Conservation (phyloP, 495 filamentous ascomycete genomes). For the Penicillium odoratum region DNA sequence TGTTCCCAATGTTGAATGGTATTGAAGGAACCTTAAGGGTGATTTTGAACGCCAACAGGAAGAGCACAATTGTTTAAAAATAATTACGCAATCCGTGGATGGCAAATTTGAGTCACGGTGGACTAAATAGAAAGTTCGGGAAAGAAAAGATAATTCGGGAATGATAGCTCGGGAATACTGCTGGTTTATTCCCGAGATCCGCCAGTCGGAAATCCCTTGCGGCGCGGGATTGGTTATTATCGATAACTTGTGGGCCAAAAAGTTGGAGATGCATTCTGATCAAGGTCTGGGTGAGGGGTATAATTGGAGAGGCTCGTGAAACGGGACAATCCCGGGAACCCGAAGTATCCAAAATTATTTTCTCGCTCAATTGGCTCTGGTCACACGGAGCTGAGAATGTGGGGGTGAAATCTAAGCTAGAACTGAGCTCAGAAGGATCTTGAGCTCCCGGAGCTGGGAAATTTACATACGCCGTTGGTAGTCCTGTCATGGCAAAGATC, state of each 20-base stretch:
- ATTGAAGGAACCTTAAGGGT: neutral
- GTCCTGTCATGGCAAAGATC: too few species aligned
- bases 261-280: neutral
- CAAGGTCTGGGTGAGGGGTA: neutral
- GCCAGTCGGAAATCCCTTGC: slow-evolving; percentile 20
- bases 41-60: neutral
- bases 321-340: neutral
- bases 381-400: too few species aligned
- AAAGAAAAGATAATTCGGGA: slow-evolving; percentile 21
- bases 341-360: neutral
- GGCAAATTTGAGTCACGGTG: slow-evolving; percentile 18
- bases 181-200: slow-evolving; percentile 27
- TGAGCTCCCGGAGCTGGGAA: too few species aligned
- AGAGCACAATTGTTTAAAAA: neutral
- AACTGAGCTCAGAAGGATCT: too few species aligned
- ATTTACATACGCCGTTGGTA: too few species aligned
- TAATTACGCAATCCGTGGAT: slow-evolving; percentile 1
- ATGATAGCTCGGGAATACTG: slow-evolving; percentile 21
- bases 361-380: too few species aligned
- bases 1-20: slow-evolving; percentile 1
- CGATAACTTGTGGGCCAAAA: slow-evolving; percentile 15
- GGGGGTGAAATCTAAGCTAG: too few species aligned
- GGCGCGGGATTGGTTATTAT: slow-evolving; percentile 12
- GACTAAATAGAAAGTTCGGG: slow-evolving; percentile 20
- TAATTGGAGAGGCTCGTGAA: neutral